Base-by-base conservation (phyloP, 2,329 filamentous ascomycete species). In the Thyridium curvatum region DNA sequence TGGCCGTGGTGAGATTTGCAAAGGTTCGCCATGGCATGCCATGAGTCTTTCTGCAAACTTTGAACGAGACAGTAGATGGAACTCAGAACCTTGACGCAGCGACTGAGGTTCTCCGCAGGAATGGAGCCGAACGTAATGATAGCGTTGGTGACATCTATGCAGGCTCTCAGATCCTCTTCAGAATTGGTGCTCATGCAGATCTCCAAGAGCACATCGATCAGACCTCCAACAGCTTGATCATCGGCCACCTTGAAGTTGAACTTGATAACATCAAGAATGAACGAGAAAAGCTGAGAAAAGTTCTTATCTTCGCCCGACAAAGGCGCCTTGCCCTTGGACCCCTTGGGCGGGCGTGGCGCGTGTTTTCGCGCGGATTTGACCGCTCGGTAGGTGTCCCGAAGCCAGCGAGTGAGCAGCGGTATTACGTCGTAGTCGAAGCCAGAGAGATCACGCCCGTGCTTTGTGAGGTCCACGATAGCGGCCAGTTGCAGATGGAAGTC, bases 1-100 rank as follows among this genome's bases (percentile, higher is more conserved):
- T 85, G 81, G 15, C 83, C 83, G 46, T 86, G 78, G 53, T 88
- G 84, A 2, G 84, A 88, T 50, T 71, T 79, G 64, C 82, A 82
- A 1, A 90, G 66, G 46, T 86, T 83, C 52, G 74, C 71, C 26
- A 89, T 66, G 1, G 80, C 82, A 44, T 78, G 76, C 84, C 84
- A 89, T 3, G 84, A 73, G 31, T 75, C 70, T 45, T 80, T 77
- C 41, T 77, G 68, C 10, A 86, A 68, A 34, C 62, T 66, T 12
- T 66, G 63, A 3, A 89, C 74, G 37, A 86, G 67, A 44, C 76
- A 79, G 55, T 84, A 82, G 43, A 88, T 83, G 31, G 81, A 83
- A 50, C 82, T 83, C 38, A 90, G 66, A 3, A 88, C 74, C 44
- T 83, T 77, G 29, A 90, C 69, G 51, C 81, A 87, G 28, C 73